Percentiles rank a stretch among this genome's conserved stretches.
Conservation (phyloP, 169 alveolate species). For the Plasmodium vinckei region DNA sequence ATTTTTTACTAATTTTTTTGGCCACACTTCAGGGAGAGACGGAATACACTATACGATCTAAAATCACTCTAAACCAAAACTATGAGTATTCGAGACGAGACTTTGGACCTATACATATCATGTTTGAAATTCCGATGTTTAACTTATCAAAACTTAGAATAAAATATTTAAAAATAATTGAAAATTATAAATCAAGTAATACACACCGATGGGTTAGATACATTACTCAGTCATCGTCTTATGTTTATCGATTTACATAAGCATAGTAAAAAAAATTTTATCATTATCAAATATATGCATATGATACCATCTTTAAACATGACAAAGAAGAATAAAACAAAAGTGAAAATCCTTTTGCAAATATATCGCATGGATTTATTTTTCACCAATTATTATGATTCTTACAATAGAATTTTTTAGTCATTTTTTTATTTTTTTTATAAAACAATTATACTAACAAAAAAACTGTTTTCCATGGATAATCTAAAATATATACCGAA, state of each 20-base stretch:
- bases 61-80: slow-evolving; percentile 79
- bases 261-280: not conserved
- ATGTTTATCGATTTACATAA: slow-evolving; percentile 89
- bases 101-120: slow-evolving; percentile 93
- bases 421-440: too few species aligned
- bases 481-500: too few species aligned
- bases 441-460: too few species aligned
- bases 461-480: too few species aligned
- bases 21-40: slow-evolving; percentile 22
- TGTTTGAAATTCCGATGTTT: slow-evolving; percentile 97
- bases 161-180: slow-evolving; percentile 92
- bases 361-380: too few species aligned
- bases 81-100: slow-evolving; percentile 85
- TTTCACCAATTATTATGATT: too few species aligned
- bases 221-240: slow-evolving; percentile 94
- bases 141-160: slow-evolving; percentile 94
- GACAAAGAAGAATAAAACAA: not conserved
- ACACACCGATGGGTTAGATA: slow-evolving; percentile 97
- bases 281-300: too few species aligned
- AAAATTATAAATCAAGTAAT: slow-evolving; percentile 85
- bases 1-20: not conserved
- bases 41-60: slow-evolving; percentile 71
- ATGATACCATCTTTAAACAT: not conserved
- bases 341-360: too few species aligned
- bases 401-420: too few species aligned